Evolutionary conservation across 2,329 filamentous ascomycete genomes (phyloP), one percentile per base, ranked within the genome.

Genomic region (Thielaviopsis cerberus): DNA sequence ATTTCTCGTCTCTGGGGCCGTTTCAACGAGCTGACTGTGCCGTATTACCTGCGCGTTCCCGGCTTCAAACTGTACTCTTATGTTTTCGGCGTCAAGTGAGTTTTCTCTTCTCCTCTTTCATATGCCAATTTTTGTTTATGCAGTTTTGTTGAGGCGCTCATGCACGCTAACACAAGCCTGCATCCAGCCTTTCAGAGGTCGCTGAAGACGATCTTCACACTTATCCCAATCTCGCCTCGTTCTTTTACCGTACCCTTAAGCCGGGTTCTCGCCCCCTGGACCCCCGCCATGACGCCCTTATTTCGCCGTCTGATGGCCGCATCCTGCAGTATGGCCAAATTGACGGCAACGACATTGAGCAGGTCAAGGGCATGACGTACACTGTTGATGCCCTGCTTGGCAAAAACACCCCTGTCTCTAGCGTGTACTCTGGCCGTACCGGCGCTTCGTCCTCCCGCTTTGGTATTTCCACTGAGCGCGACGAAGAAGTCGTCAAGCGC

Each of bases 331-430:
- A 89, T 64, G 92, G 92, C 11, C 83, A 82, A 64, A 96, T 98
- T 59, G 85, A 94, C 66, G 82, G 90, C 65, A 90, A 91, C 53
- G 88, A 96, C 66, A 94, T 98, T 51, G 92, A 98, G 69, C 92
- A 98, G 72, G 91, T 98, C 63, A 98, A 98, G 72, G 92, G 92
- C 61, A 92, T 98, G 77, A 98, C 92, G 0, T 98, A 98, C 71
- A 94, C 85, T 63, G 79, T 98, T 57, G 92, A 98, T 68, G 90
- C 92, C 7, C 78, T 98, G 1, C 78, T 98, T 1, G 92, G 92
- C 55, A 82, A 79, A 63, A 74, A 75, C 61, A 79, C 76, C 5
- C 78, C 78, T 41, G 67, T 75, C 4, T 70, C 77, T 20, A 80
- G 79, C 70, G 70, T 83, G 64, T 67, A 77, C 59, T 59, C 61